These are phyloP conservation scores for Fusarium sambucinum DNA, from an alignment of 2,329 filamentous ascomycete species.

Conservation along the genomic window DNA sequence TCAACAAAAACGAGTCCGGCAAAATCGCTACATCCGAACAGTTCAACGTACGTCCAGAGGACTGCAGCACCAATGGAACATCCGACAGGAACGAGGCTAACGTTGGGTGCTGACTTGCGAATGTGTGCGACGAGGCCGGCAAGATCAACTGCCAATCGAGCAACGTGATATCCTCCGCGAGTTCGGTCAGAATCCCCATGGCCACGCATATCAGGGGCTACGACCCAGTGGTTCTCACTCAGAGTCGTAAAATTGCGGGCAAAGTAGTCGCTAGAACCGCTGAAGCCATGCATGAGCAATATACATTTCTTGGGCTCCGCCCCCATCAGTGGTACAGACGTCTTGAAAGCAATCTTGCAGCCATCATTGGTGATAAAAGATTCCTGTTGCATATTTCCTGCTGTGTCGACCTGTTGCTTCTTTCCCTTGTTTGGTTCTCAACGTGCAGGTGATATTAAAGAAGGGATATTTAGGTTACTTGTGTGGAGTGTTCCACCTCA, in stretches of 20 bases:
- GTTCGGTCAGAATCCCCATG: constrained; percentile 44
- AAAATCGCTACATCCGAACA: constrained; percentile 46
- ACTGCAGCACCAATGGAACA: constrained; percentile 48
- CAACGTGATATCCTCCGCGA: constrained; percentile 46
- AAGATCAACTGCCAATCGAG: constrained; percentile 44
- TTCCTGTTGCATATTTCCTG: constrained; percentile 36
- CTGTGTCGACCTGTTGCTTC: background rate
- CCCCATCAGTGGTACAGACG: constrained; percentile 37
- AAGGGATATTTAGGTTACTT: background rate
- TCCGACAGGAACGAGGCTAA: constrained; percentile 44
- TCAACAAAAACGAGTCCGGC: constrained; percentile 47
- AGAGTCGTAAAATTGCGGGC: constrained; percentile 38
- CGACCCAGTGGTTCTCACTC: constrained; percentile 40
- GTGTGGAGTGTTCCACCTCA: constrained; percentile 4
- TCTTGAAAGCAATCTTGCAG: constrained; percentile 43
- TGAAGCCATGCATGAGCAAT: constrained; percentile 49
- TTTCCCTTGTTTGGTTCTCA: background rate
- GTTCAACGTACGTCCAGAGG: constrained; percentile 47
- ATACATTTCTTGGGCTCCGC: constrained; percentile 34
- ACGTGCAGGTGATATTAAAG: background rate
- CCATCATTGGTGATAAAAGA: constrained; percentile 42
- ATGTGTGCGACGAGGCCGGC: constrained; percentile 38
- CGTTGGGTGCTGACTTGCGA: constrained; percentile 28
- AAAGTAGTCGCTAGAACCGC: constrained; percentile 48
- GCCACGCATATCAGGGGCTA: constrained; percentile 48